Evolutionary conservation across 148 eudicot species (phyloP).

Genomic region (Fagopyrum tataricum): DNA sequence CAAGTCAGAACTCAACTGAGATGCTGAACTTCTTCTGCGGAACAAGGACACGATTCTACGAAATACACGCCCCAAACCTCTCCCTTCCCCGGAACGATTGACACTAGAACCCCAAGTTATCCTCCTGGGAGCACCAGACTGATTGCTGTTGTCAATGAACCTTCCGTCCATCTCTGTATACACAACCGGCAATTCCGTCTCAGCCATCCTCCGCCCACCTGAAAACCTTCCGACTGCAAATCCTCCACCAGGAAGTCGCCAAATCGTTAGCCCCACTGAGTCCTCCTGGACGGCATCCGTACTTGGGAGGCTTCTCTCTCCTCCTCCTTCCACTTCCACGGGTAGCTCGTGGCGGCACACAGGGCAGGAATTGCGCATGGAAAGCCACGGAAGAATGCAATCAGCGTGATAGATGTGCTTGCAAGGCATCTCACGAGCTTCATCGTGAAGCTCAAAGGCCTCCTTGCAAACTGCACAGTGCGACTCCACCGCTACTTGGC

Average conservation of each 20-base stretch:
- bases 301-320: slow-evolving; percentile 14
- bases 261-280: slow-evolving; percentile 36
- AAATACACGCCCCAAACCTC: slow-evolving; percentile 26
- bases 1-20: slow-evolving; percentile 14
- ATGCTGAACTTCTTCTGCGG: slow-evolving; percentile 14
- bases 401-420: slow-evolving; percentile 42
- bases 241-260: slow-evolving; percentile 58
- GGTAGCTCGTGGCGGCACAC: slow-evolving; percentile 43
- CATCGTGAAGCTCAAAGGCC: slow-evolving; percentile 21
- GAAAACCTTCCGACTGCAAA: slow-evolving; percentile 45
- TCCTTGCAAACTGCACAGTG: slow-evolving; percentile 59
- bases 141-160: slow-evolving; percentile 11
- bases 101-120: slow-evolving; percentile 26
- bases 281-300: slow-evolving; percentile 14
- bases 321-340: slow-evolving; percentile 22
- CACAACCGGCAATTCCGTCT: slow-evolving; percentile 37
- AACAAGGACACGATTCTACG: slow-evolving; percentile 27
- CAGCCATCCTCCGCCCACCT: slow-evolving; percentile 24
- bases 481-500: slow-evolving; percentile 20
- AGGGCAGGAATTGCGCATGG: slow-evolving; percentile 39
- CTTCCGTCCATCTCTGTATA: slow-evolving; percentile 42
- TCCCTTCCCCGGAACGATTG: slow-evolving; percentile 19
- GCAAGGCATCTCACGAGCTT: slow-evolving; percentile 45
- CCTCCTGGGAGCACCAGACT: slow-evolving; percentile 21
- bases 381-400: slow-evolving; percentile 50